Conservation (phyloP, 2,329 filamentous ascomycete species). For the Botrytis cinerea region DNA sequence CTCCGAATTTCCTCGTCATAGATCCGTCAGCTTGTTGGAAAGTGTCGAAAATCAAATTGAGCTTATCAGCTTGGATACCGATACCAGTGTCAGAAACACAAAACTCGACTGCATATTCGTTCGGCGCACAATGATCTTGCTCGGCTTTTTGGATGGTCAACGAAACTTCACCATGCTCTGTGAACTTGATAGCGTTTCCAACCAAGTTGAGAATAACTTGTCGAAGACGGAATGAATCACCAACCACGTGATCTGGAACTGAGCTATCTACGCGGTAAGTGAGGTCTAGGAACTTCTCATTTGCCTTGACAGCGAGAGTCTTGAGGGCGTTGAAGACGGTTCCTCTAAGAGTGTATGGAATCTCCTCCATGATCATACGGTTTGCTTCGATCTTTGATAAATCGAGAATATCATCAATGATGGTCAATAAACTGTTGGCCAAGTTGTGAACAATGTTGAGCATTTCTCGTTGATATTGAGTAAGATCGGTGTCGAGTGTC, state of each 20-base stretch:
- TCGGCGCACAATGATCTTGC: slow-evolving; percentile 63
- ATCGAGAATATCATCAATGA: slow-evolving; percentile 84
- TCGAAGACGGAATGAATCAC: slow-evolving; percentile 91
- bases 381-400: slow-evolving; percentile 87
- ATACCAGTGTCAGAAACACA: slow-evolving; percentile 95
- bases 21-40: slow-evolving; percentile 98
- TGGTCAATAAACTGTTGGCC: slow-evolving; percentile 92
- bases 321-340: slow-evolving; percentile 98
- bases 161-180: slow-evolving; percentile 93
- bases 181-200: slow-evolving; percentile 98
- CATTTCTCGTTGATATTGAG: slow-evolving; percentile 96
- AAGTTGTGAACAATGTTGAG: slow-evolving; percentile 96
- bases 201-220: slow-evolving; percentile 98
- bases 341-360: slow-evolving; percentile 89
- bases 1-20: slow-evolving; percentile 93
- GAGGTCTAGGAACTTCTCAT: slow-evolving; percentile 90
- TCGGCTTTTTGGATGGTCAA: slow-evolving; percentile 80
- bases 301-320: slow-evolving; percentile 93
- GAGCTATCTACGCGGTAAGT: slow-evolving; percentile 92
- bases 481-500: slow-evolving; percentile 91
- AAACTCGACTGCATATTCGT: slow-evolving; percentile 93
- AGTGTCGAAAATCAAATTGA: slow-evolving; percentile 96
- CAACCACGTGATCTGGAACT: slow-evolving; percentile 92
- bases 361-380: slow-evolving; percentile 97
- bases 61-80: slow-evolving; percentile 91